Conservation (phyloP, 768 basidiomycete species). For the Russula sp. region DNA sequence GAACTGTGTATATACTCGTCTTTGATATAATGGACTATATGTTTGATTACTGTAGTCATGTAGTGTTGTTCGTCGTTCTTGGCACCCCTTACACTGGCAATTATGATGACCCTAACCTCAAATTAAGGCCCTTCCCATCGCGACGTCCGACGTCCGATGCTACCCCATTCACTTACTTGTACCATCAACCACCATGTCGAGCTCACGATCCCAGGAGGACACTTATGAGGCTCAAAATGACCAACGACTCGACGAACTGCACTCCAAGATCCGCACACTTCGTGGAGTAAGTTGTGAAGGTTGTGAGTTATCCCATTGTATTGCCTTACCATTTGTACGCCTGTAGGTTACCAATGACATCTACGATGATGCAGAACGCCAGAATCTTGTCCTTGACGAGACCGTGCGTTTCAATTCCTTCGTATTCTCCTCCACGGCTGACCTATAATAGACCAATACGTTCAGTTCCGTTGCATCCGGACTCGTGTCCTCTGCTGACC, state of each 20-base stretch:
- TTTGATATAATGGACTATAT: not conserved
- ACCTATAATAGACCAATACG: conserved; percentile 25
- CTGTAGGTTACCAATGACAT: conserved; percentile 81
- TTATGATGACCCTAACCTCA: conserved; percentile 9
- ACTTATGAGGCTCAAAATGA: conserved; percentile 85
- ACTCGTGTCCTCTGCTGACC: conserved; percentile 28
- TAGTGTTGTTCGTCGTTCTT: not conserved
- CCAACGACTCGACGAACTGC: conserved; percentile 73
- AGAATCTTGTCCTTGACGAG: conserved; percentile 71
- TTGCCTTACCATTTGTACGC: not conserved
- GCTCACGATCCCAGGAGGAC: conserved; percentile 40
- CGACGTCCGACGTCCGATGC: not conserved
- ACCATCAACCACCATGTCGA: conserved; percentile 15
- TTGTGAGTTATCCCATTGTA: too few relatives aligned
- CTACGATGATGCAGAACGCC: conserved; percentile 74
- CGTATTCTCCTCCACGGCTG: not conserved
- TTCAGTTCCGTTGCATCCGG: conserved; percentile 29
- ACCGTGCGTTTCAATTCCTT: conserved; percentile 41
- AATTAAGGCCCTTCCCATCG: not conserved
- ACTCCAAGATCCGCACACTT: conserved; percentile 75
- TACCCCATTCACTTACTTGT: not conserved
- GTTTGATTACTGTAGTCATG: not conserved
- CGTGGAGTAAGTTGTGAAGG: conserved; percentile 53
- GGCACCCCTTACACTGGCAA: not conserved
- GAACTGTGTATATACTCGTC: not conserved